Conservation (phyloP, 2,329 filamentous ascomycete species). For the Nemania sp. region DNA sequence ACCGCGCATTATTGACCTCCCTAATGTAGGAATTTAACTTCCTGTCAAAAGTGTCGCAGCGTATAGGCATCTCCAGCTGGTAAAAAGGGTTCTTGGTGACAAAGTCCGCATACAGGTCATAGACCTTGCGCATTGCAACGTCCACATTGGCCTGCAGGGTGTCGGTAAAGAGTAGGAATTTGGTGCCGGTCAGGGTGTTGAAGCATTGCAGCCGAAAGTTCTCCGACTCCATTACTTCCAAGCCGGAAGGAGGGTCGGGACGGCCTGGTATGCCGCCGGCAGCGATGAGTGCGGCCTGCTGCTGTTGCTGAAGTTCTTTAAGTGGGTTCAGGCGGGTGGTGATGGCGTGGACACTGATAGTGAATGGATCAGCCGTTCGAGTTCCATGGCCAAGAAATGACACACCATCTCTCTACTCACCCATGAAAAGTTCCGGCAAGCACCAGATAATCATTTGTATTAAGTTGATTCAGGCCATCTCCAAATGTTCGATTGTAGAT, state of each 20-base stretch:
- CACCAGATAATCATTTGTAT: constrained; percentile 94
- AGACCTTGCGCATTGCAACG: constrained; percentile 78
- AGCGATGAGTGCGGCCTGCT: constrained; percentile 26
- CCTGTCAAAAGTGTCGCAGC: constrained; percentile 93
- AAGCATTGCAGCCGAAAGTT: constrained; percentile 97
- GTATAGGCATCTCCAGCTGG: constrained; percentile 93
- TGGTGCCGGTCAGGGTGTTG: constrained; percentile 89
- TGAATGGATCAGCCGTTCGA: constrained; percentile 22
- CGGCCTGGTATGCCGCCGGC: constrained; percentile 46
- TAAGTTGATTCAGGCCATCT: constrained; percentile 82
- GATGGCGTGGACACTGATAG: constrained; percentile 67
- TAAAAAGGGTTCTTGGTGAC: constrained; percentile 99
- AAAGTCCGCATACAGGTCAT: constrained; percentile 94
- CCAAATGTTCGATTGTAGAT: constrained; percentile 96
- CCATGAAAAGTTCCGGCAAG: constrained; percentile 97
- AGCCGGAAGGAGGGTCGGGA: constrained; percentile 71
- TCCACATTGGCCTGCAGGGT: constrained; percentile 85
- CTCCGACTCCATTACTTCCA: constrained; percentile 91
- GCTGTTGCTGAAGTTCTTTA: constrained; percentile 44
- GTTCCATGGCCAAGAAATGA: not conserved
- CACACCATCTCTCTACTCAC: constrained; percentile 48
- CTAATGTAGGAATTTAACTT: constrained; percentile 81
- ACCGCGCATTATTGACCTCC: constrained; percentile 64
- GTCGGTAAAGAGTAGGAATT: constrained; percentile 95
- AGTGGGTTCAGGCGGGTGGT: constrained; percentile 65